Evolutionary conservation across 2,329 filamentous ascomycete species (phyloP), one percentile per base, ranked within the genome.

Genomic region (Davidsoniella virescens): DNA sequence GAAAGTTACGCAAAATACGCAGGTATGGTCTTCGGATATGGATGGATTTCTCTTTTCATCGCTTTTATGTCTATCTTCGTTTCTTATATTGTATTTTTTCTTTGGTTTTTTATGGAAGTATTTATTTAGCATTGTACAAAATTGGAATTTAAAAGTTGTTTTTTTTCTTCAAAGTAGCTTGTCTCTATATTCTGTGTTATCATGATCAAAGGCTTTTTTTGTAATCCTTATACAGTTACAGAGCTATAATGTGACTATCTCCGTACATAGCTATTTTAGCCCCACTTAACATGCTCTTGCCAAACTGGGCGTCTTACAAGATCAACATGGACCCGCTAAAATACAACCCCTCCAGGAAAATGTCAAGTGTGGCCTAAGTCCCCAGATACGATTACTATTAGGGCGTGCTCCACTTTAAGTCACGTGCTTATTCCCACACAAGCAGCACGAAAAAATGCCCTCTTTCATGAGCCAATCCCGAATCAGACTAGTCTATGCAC

Each of bases 381-480:
- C 7, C 41, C 18, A 20, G 12, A 20, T 8, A 17, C 39, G 39
- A 41, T 41, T 23, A 43, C 12, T 17, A 17, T 53, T 53, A 53
- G 52, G 52, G 52, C 52, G 52, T 23, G 45, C 39, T 38, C 52
- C 52, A 53, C 52, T 48, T 44, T 37, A 44, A 20, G 6, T 53
- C 52, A 53, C 52, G 52, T 53, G 52, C 14, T 2, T n/a, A 23
- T 26, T 49, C 52, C 47, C 52, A 53, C 52, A 53, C 52, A 48
- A 51, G 44, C 52, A 41, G 23, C 29, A 50, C n/a, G 42, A 47
- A 47, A 51, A 51, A 53, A 53, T 44, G 47, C 47, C 52, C 52
- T 47, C 12, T 12, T 9, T 51, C 37, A 38, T 46, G 43, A 41
- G 42, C 52, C 49, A 48, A 44, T 44, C 48, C 52, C 29, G 38